Conservation (phyloP, 495 filamentous ascomycete genomes). For the Podospora pseudocomata region DNA sequence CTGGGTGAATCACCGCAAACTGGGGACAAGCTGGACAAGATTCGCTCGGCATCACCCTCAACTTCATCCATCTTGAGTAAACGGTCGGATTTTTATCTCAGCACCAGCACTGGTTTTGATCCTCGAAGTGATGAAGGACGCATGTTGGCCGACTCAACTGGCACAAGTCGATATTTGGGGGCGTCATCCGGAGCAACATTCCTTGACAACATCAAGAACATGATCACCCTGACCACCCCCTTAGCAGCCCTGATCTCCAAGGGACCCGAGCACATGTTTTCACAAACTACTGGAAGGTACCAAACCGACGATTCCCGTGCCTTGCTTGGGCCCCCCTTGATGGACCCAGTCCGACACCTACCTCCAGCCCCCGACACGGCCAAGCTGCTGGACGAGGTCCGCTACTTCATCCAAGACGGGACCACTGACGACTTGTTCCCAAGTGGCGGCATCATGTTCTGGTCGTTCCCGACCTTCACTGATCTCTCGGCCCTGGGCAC, state of each 20-base stretch:
- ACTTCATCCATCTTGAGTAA: not conserved
- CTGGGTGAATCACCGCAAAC: not conserved
- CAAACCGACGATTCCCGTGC: slow-evolving; percentile 42
- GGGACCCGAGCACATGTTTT: not conserved
- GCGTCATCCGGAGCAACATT: slow-evolving; percentile 40
- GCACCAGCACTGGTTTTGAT: not conserved
- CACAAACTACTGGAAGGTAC: slow-evolving; percentile 32
- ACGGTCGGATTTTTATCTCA: not conserved
- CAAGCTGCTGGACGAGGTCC: slow-evolving; percentile 9
- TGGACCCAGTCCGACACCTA: slow-evolving; percentile 30
- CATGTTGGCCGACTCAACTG: slow-evolving; percentile 35
- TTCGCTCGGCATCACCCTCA: not conserved
- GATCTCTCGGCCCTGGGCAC: not conserved
- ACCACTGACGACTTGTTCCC: slow-evolving; percentile 16
- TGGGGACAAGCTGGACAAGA: not conserved
- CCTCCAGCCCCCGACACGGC: not conserved
- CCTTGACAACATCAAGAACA: slow-evolving; percentile 36
- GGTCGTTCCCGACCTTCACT: slow-evolving; percentile 24
- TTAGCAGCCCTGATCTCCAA: slow-evolving; percentile 9
- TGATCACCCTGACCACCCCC: slow-evolving; percentile 30
- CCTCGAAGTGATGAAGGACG: slow-evolving; percentile 22
- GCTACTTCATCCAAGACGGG: slow-evolving; percentile 34
- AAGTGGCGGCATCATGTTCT: slow-evolving; percentile 39
- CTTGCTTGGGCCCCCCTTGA: slow-evolving; percentile 21
- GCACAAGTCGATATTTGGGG: slow-evolving; percentile 36